Conservation (phyloP, 768 basidiomycete genomes). For the Boletus fagicola region DNA sequence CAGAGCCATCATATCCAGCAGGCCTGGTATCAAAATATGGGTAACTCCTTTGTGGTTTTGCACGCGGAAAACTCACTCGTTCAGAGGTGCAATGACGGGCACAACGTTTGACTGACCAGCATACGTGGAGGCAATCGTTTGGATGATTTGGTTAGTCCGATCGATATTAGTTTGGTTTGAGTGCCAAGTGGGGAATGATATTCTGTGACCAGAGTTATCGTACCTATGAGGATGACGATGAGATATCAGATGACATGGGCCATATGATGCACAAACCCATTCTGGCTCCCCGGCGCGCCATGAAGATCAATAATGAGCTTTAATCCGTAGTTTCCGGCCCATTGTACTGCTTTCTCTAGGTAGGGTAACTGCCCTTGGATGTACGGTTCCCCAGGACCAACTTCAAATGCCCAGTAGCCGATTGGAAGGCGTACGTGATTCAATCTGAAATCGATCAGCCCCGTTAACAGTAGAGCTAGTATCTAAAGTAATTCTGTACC, state of each 20-base stretch:
- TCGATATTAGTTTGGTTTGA: constrained; percentile 60
- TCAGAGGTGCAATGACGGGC: constrained; percentile 69
- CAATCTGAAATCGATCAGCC: constrained; percentile 42
- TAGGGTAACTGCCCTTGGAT: constrained; percentile 75
- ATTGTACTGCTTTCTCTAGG: constrained; percentile 60
- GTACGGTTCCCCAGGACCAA: constrained; percentile 73
- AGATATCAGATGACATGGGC: not conserved
- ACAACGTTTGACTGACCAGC: constrained; percentile 53
- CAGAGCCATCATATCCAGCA: constrained; percentile 60
- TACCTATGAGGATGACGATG: constrained; percentile 44
- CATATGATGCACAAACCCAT: constrained; percentile 48
- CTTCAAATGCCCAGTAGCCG: constrained; percentile 89
- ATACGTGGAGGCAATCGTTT: constrained; percentile 59
- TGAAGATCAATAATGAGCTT: constrained; percentile 83
- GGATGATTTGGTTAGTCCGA: constrained; percentile 66
- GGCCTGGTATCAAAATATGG: constrained; percentile 45
- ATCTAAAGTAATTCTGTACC: constrained; percentile 40
- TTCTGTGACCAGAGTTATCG: constrained; percentile 76
- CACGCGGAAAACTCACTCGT: constrained; percentile 52
- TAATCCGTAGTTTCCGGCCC: constrained; percentile 68
- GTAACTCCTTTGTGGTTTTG: not conserved
- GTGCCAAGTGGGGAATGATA: constrained; percentile 67
- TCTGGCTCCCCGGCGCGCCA: constrained; percentile 82
- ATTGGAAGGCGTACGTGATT: constrained; percentile 85
- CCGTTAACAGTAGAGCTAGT: not conserved